Percentiles rank a stretch among this genome's conserved stretches.
Evolutionary conservation across 176 grass and related monocot genomes (phyloP).

Genomic region (Cymbopogon citratus): DNA sequence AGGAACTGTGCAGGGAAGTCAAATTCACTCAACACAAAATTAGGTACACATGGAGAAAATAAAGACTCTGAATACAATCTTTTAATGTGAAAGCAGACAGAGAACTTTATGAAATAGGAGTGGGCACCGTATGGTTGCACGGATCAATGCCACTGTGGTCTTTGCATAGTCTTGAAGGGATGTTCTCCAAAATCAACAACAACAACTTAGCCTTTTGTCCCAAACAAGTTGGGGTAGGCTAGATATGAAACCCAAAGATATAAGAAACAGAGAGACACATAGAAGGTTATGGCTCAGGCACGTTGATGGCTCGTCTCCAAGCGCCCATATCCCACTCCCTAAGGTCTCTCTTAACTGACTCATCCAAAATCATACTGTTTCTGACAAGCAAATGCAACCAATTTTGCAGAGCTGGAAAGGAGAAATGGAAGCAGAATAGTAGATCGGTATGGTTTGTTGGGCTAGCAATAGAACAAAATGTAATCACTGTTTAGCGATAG

Average conservation of each 20-base stretch:
- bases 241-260: too few species aligned
- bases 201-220: too few species aligned
- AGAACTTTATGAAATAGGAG: constrained; percentile 5
- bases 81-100: neutral
- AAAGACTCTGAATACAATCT: neutral
- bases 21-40: neutral
- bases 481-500: neutral
- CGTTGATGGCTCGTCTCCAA: too few species aligned
- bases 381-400: constrained; percentile 35
- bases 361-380: neutral
- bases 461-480: constrained; percentile 24
- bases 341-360: too few species aligned
- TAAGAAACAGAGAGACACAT: too few species aligned
- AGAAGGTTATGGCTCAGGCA: too few species aligned
- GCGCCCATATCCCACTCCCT: too few species aligned
- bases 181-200: constrained; percentile 4
- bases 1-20: neutral
- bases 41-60: neutral
- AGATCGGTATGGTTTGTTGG: neutral
- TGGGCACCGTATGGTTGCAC: neutral
- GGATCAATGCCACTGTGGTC: neutral
- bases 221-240: too few species aligned
- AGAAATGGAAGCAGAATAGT: neutral
- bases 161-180: constrained; percentile 8
- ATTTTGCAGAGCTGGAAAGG: constrained; percentile 43